phyloP scores from a whole-genome alignment of 495 filamentous ascomycete genomes.

The Tuber indicum region DNA sequence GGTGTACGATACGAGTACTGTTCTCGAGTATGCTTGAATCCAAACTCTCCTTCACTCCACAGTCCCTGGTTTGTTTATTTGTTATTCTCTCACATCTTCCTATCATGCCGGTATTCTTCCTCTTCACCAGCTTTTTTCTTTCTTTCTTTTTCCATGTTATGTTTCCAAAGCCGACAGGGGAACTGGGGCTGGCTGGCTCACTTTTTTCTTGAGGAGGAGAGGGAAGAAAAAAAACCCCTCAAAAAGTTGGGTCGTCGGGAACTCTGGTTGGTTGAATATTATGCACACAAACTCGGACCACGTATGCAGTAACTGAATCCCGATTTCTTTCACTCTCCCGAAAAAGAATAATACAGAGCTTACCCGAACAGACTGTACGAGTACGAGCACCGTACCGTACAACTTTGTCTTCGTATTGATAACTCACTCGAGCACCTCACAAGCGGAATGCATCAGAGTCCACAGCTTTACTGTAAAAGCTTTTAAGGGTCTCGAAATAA shows the following conservation, averaged over 20 bases:
- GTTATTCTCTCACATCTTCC: neutral
- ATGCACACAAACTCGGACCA: neutral
- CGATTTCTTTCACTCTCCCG: neutral
- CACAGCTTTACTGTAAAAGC: neutral
- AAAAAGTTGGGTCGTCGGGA: neutral
- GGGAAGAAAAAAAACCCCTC: neutral
- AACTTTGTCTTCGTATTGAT: neutral
- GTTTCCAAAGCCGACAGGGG: neutral
- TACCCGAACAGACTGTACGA: neutral
- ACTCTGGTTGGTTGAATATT: neutral
- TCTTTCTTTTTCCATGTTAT: neutral
- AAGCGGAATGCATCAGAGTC: neutral
- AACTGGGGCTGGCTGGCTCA: neutral
- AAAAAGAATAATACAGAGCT: neutral
- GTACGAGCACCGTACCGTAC: neutral
- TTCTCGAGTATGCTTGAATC: neutral
- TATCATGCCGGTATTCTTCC: neutral
- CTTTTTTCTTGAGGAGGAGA: neutral
- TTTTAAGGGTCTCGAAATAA: neutral
- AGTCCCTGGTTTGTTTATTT: neutral
- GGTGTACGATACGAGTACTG: too few relatives aligned
- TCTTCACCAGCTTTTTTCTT: neutral
- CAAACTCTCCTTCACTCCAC: neutral
- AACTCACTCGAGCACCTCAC: neutral
- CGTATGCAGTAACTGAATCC: constrained; percentile 1